Percentiles rank a stretch among this genome's conserved stretches.
Conservation (phyloP, 257 asterid species). For the Paraleonurus japonicus region DNA sequence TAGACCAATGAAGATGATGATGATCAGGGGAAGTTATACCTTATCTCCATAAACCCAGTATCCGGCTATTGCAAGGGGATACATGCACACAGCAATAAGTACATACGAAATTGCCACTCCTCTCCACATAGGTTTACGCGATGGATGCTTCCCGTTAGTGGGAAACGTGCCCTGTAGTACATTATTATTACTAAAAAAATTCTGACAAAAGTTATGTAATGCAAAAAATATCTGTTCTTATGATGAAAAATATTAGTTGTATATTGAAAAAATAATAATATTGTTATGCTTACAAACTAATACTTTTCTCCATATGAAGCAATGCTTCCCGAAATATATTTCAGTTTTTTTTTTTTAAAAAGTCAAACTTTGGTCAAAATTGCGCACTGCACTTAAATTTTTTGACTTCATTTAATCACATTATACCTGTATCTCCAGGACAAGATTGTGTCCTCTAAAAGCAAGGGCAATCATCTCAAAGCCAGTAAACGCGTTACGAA, state of each 20-base stretch:
- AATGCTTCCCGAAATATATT: too few species aligned
- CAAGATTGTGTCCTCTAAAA: constrained; percentile 77
- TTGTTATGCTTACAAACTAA: too few species aligned
- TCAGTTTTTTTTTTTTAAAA: too few species aligned
- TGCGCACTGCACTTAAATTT: too few species aligned
- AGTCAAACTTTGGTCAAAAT: too few species aligned
- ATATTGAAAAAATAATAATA: too few species aligned
- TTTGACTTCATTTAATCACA: too few species aligned
- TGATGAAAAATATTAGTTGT: too few species aligned
- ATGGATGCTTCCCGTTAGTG: constrained; percentile 25
- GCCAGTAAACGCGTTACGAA: constrained; percentile 45
- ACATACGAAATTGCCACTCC: constrained; percentile 47
- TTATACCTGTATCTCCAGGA: constrained; percentile 54
- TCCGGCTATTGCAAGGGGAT: constrained; percentile 63
- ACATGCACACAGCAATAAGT: constrained; percentile 42
- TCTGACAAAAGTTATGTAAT: too few species aligned
- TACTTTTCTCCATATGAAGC: too few species aligned
- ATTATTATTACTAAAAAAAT: too few species aligned
- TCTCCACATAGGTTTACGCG: constrained; percentile 59
- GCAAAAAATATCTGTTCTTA: too few species aligned
- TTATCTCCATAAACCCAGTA: constrained; percentile 57
- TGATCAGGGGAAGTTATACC: constrained; percentile 23
- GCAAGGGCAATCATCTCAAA: constrained; percentile 46
- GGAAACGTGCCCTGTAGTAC: constrained; percentile 63
- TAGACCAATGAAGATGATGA: not conserved